Conservation (phyloP, 176 grass and related monocot genomes). For the Metroxylon sagu region DNA sequence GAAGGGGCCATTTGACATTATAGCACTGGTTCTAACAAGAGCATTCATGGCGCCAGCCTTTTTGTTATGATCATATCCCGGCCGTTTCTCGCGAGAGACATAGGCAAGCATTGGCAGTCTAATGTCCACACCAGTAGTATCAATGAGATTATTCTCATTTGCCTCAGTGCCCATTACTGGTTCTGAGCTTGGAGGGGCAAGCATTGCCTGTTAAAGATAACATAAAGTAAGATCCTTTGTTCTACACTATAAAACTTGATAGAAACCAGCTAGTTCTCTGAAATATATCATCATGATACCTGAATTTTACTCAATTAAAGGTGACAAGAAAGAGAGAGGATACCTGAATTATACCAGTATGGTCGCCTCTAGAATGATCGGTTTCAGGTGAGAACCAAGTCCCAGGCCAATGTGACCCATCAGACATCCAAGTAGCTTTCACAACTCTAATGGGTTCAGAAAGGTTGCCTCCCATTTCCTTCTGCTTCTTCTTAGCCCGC, state of each 20-base stretch:
- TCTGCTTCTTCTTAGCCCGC: slow-evolving; percentile 29
- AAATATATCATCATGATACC: too few relatives aligned
- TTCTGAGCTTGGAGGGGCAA: slow-evolving; percentile 64
- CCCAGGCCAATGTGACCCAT: slow-evolving; percentile 81
- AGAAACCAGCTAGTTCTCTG: too few relatives aligned
- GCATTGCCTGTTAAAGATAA: slow-evolving; percentile 53
- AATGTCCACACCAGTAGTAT: slow-evolving; percentile 64
- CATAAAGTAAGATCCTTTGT: not conserved
- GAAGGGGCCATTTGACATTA: slow-evolving; percentile 96
- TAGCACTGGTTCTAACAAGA: slow-evolving; percentile 69
- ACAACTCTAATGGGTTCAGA: slow-evolving; percentile 11
- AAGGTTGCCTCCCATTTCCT: slow-evolving; percentile 22
- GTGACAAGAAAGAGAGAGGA: not conserved
- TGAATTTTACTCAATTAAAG: not conserved
- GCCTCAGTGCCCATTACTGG: slow-evolving; percentile 43
- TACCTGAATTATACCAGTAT: slow-evolving; percentile 91
- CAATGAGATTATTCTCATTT: slow-evolving; percentile 38
- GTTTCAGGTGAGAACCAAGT: slow-evolving; percentile 40
- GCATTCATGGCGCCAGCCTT: slow-evolving; percentile 90
- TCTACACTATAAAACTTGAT: too few relatives aligned
- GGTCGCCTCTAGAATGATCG: slow-evolving; percentile 71
- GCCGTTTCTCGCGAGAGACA: slow-evolving; percentile 75
- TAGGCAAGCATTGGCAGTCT: slow-evolving; percentile 91
- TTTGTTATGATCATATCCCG: slow-evolving; percentile 92
- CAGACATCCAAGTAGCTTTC: slow-evolving; percentile 77